Evolutionary conservation across 2,329 filamentous ascomycete species (phyloP), one percentile per base, ranked within the genome.

Genomic region (Macrophomina tecta): DNA sequence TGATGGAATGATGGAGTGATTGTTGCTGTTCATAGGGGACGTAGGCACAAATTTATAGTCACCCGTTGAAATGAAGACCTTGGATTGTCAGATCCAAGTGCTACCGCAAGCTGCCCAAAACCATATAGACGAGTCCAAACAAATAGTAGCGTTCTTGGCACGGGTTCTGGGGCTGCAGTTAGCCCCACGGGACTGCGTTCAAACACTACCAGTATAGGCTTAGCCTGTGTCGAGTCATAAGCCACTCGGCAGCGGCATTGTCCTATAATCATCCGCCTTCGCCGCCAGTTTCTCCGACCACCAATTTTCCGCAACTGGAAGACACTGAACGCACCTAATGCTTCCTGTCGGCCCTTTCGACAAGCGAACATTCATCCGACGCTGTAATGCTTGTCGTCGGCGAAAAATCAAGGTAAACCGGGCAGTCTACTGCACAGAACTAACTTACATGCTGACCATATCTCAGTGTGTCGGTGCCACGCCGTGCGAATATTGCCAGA

Each of bases 401-500:
- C 46, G 49, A 42, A 65, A 65, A 8, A 65, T 65, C 18, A 65
- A 65, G 23, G 63, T 46, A 32, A 16, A 16, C 23, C 23, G 23
- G 23, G 23, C 23, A 23, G 23, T 23, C 3, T 23, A 32, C 16
- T 23, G 18, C 2, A 4, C 14, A 9, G 14, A 4, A 38, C 7
- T 40, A 23, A n/a, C 9, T 34, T n/a, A n/a, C 18, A 18, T 28
- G 36, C 34, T 56, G 11, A 56, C 52, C 34, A 9, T 16, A n/a
- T 49, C 16, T 16, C 6, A 53, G 51, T 56, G 63, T 34, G 51
- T 53, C 23, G 49, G 46, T 4, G 7, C 36, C 12, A 38, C 18
- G 8, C 63, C 63, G 3, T 65, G 63, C 18, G 49, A 51, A 45
- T 65, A 65, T 32, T 65, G 63, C 18, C 16, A 45, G n/a, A 51